Percentiles rank a stretch among this genome's conserved stretches.
These are phyloP conservation scores for Plasmodium ovale DNA, from an alignment of 169 alveolate species.

Conservation along the genomic window DNA sequence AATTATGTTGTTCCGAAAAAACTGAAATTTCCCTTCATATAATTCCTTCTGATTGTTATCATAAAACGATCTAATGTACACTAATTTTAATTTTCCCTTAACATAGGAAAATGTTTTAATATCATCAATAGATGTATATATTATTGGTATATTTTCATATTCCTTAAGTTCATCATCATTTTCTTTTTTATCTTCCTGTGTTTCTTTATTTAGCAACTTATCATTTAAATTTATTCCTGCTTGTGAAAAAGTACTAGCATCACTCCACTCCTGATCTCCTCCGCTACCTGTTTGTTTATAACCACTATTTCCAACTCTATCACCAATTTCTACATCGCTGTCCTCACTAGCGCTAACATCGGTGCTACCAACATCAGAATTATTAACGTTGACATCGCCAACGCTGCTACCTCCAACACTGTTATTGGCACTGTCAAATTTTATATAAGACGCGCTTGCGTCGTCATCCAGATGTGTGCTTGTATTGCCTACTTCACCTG, in stretches of 20 bases:
- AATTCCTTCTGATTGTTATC: conserved; percentile 40
- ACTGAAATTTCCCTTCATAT: conserved; percentile 69
- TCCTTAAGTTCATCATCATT: neutral
- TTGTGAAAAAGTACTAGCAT: neutral
- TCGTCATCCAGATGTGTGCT: neutral
- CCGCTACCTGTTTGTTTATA: neutral
- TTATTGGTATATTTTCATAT: conserved; percentile 30
- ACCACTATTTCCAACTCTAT: neutral
- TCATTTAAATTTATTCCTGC: neutral
- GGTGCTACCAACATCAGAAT: neutral
- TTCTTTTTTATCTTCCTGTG: neutral
- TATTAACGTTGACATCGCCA: neutral
- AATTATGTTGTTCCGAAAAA: conserved; percentile 31
- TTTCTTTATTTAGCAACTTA: neutral
- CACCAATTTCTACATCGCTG: neutral
- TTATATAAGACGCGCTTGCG: neutral
- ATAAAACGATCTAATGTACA: conserved; percentile 47
- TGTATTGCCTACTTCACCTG: neutral
- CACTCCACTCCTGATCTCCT: neutral
- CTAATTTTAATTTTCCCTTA: conserved; percentile 59
- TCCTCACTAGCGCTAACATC: neutral
- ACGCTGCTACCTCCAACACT: neutral
- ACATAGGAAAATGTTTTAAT: conserved; percentile 30
- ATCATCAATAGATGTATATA: conserved; percentile 37
- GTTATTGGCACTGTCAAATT: neutral